phyloP scores from a whole-genome alignment of 2,329 filamentous ascomycete genomes.

The Nigrospora sphaerica region DNA sequence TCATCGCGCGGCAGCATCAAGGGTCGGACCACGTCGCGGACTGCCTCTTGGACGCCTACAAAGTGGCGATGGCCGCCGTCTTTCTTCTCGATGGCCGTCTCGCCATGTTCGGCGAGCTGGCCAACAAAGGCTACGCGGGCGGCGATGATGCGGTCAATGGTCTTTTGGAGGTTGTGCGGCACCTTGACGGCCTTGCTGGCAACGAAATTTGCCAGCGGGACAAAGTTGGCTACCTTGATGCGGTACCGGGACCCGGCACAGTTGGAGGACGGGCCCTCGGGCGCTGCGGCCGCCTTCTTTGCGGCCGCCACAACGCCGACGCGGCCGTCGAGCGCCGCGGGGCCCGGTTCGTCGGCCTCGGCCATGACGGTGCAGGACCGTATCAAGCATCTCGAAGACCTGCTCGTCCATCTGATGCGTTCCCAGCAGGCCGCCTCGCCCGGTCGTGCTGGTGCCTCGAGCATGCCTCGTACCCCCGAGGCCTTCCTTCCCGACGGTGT shows the following conservation, averaged over 20 bases:
- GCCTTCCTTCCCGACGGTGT: not conserved
- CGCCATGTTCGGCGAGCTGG: slow-evolving; percentile 10
- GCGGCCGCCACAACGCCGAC: too few relatives aligned
- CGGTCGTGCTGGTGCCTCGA: slow-evolving; percentile 1
- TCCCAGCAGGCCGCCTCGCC: slow-evolving; percentile 5
- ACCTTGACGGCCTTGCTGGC: slow-evolving; percentile 18
- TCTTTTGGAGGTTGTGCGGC: slow-evolving; percentile 18
- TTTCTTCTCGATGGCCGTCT: slow-evolving; percentile 8
- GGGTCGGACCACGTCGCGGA: slow-evolving; percentile 22
- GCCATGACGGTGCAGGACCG: not conserved
- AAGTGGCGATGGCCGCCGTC: slow-evolving; percentile 25
- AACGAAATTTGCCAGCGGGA: slow-evolving; percentile 28
- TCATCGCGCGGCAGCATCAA: slow-evolving; percentile 5
- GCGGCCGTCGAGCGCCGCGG: too few relatives aligned
- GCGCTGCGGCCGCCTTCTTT: too few relatives aligned
- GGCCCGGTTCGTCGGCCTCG: not conserved
- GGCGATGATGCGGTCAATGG: slow-evolving; percentile 29
- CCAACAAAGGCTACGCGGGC: slow-evolving; percentile 20
- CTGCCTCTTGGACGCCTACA: slow-evolving; percentile 24
- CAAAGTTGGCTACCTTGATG: too few relatives aligned
- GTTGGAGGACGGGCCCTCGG: too few relatives aligned
- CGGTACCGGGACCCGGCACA: too few relatives aligned
- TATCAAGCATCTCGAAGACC: not conserved
- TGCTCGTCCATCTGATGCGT: not conserved
- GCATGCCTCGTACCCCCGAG: too few relatives aligned